Percentiles rank a stretch among this genome's conserved stretches.
Evolutionary conservation across 2,329 filamentous ascomycete species (phyloP).

Genomic region (Cladosporium sphaerospermum): DNA sequence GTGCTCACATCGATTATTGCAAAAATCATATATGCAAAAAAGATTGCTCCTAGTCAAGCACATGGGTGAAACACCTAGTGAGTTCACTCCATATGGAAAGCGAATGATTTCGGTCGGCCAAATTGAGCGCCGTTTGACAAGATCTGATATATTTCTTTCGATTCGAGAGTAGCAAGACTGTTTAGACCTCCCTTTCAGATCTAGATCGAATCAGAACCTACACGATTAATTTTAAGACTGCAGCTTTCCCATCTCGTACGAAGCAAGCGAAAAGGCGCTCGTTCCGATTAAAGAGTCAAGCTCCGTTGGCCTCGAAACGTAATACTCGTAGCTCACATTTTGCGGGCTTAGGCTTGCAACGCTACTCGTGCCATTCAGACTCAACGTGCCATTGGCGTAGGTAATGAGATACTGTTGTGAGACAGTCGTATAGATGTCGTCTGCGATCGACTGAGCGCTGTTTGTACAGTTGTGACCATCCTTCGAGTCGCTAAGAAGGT

Average conservation of each 20-base stretch:
- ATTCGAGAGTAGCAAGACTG: too few species aligned
- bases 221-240: not conserved
- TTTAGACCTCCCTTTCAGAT: too few species aligned
- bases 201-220: too few species aligned
- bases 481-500: conserved; percentile 26
- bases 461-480: not conserved
- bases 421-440: conserved; percentile 39
- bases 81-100: too few species aligned
- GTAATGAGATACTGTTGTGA: conserved; percentile 41
- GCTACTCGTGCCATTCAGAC: conserved; percentile 39
- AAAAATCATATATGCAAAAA: too few species aligned
- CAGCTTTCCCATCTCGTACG: conserved; percentile 27
- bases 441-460: conserved; percentile 26
- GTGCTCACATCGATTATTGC: too few species aligned
- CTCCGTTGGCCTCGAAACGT: conserved; percentile 35
- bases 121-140: too few species aligned
- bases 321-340: conserved; percentile 46
- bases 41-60: too few species aligned
- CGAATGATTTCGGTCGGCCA: too few species aligned
- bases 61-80: too few species aligned
- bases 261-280: conserved; percentile 37
- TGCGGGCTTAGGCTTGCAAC: conserved; percentile 46
- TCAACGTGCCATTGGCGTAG: conserved; percentile 40
- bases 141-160: too few species aligned
- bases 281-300: conserved; percentile 36